Percentiles rank a stretch among this genome's conserved stretches.
Evolutionary conservation across 2,329 filamentous ascomycete species (phyloP).

Genomic region (Epicoccum nigrum): DNA sequence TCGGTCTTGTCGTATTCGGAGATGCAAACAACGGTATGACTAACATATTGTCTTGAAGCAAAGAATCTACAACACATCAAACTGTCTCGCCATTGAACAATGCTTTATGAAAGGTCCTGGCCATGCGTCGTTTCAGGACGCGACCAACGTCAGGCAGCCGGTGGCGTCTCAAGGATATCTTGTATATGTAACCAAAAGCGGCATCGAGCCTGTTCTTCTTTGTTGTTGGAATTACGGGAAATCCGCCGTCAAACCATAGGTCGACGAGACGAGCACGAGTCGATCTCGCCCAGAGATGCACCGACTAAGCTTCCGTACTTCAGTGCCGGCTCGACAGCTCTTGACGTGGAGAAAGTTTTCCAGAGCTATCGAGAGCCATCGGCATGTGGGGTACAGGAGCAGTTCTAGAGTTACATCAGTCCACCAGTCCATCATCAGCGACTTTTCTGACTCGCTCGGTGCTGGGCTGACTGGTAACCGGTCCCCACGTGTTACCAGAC

Average conservation of each 20-base stretch:
- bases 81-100: not conserved
- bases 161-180: not conserved
- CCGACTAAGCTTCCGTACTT: not conserved
- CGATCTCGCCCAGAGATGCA: not conserved
- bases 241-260: not conserved
- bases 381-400: not conserved
- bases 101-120: not conserved
- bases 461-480: not conserved
- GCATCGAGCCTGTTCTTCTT: not conserved
- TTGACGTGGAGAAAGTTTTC: not conserved
- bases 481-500: not conserved
- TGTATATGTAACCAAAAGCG: not conserved
- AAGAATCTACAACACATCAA: not conserved
- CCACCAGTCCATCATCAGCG: too few species aligned
- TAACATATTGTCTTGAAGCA: not conserved
- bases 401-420: not conserved
- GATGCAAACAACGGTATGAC: not conserved
- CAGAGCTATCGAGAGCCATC: not conserved
- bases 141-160: not conserved
- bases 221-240: not conserved
- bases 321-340: not conserved
- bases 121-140: not conserved
- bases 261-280: not conserved
- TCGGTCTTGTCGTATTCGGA: not conserved
- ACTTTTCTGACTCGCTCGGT: not conserved